phyloP scores from a whole-genome alignment of 2,329 filamentous ascomycete genomes.

The Corinectria fuckeliana region DNA sequence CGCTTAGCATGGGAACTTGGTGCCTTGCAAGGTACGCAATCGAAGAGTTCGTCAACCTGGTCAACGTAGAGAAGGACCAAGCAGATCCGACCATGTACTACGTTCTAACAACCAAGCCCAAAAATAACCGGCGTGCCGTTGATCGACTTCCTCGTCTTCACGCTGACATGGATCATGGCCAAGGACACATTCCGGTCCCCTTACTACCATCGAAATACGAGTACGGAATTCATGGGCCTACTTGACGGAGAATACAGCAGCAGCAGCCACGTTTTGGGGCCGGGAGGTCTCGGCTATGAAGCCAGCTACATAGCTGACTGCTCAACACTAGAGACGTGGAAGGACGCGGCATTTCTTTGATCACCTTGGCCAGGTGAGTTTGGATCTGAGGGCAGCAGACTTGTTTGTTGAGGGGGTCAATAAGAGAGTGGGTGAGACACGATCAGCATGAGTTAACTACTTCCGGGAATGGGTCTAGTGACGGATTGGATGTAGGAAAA shows the following conservation, averaged over 20 bases:
- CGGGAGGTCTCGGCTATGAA: slow-evolving; percentile 7
- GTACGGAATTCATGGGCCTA: slow-evolving; percentile 62
- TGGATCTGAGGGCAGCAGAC: slow-evolving; percentile 29
- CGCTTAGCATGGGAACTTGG: slow-evolving; percentile 74
- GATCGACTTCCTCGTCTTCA: slow-evolving; percentile 71
- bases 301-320: neutral
- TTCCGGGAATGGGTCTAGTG: too few relatives aligned
- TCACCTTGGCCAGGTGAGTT: slow-evolving; percentile 34
- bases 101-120: slow-evolving; percentile 66
- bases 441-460: neutral
- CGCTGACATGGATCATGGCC: slow-evolving; percentile 67
- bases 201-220: slow-evolving; percentile 68
- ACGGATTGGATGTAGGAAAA: too few relatives aligned
- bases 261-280: slow-evolving; percentile 15
- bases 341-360: slow-evolving; percentile 53
- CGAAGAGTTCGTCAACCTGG: slow-evolving; percentile 74
- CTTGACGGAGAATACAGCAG: slow-evolving; percentile 46
- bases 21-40: slow-evolving; percentile 73
- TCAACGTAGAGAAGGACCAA: slow-evolving; percentile 64
- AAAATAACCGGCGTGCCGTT: slow-evolving; percentile 59
- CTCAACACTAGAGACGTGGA: slow-evolving; percentile 45
- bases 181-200: slow-evolving; percentile 68
- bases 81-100: slow-evolving; percentile 70
- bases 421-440: neutral
- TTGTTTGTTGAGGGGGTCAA: slow-evolving; percentile 1